These are phyloP conservation scores for Panicum virgatum DNA, from an alignment of 202 grass and related monocot species.

Conservation along the genomic window DNA sequence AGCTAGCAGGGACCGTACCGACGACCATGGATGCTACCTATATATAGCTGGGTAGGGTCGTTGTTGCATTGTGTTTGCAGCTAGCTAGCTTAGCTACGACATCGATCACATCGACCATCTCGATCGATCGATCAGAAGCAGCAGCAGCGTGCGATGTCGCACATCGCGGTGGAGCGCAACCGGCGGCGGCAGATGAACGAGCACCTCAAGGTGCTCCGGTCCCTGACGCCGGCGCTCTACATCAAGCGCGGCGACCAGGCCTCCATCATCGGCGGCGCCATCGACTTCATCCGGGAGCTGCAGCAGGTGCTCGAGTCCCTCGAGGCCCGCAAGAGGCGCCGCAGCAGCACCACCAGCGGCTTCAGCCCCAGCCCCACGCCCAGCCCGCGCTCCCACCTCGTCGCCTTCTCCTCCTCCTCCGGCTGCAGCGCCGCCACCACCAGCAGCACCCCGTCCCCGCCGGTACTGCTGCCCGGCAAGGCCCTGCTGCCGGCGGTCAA, in stretches of 20 bases:
- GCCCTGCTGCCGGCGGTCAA: background rate
- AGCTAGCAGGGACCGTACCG: background rate
- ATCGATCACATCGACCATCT: background rate
- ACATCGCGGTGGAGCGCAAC: constrained; percentile 97
- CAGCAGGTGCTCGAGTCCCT: constrained; percentile 73
- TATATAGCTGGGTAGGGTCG: background rate
- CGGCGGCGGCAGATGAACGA: constrained; percentile 96
- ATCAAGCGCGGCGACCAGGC: constrained; percentile 92
- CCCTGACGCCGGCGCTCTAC: constrained; percentile 81
- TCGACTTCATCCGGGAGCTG: constrained; percentile 96
- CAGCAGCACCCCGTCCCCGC: constrained; percentile 1
- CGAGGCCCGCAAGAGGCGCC: constrained; percentile 80
- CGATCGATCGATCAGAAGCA: too few species aligned
- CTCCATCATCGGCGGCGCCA: constrained; percentile 90
- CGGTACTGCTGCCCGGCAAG: background rate
- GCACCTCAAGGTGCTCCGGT: constrained; percentile 87
- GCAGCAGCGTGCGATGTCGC: constrained; percentile 68
- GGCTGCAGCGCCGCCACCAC: background rate
- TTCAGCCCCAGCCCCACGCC: constrained; percentile 67
- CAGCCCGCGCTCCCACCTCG: constrained; percentile 74
- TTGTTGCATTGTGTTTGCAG: too few species aligned
- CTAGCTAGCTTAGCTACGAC: too few species aligned
- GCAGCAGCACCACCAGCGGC: constrained; percentile 1
- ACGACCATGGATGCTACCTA: background rate
- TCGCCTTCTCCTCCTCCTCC: background rate